Evolutionary conservation across 2,329 filamentous ascomycete genomes (phyloP).

Genomic region (Rhynchosporium agropyri): DNA sequence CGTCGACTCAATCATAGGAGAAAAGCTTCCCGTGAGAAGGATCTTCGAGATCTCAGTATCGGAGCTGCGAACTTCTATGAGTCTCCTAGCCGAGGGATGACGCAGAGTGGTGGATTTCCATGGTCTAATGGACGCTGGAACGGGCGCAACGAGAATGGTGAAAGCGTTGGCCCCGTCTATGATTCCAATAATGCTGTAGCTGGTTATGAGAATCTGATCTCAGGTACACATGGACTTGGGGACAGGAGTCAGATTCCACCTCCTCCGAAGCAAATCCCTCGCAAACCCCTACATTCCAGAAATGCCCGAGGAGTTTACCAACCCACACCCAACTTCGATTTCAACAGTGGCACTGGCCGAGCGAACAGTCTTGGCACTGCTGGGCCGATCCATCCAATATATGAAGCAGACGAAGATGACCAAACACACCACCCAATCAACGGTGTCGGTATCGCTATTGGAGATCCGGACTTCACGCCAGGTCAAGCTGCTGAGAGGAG

Average conservation of each 20-base stretch:
- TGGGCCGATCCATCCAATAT: slow-evolving; percentile 63
- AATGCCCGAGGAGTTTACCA: slow-evolving; percentile 44
- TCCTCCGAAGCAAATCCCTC: slow-evolving; percentile 38
- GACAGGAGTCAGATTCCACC: slow-evolving; percentile 24
- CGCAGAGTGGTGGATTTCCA: slow-evolving; percentile 32
- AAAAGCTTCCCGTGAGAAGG: slow-evolving; percentile 52
- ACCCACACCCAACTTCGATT: slow-evolving; percentile 49
- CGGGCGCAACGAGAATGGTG: slow-evolving; percentile 23
- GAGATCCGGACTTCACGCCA: slow-evolving; percentile 26
- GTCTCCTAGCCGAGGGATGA: slow-evolving; percentile 30
- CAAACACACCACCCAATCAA: slow-evolving; percentile 22
- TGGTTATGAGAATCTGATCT: slow-evolving; percentile 37
- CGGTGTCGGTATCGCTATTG: slow-evolving; percentile 34
- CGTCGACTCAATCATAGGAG: slow-evolving; percentile 48
- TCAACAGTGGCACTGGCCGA: slow-evolving; percentile 43
- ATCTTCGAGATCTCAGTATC: slow-evolving; percentile 55
- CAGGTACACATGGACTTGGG: slow-evolving; percentile 29
- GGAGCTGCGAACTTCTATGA: slow-evolving; percentile 32
- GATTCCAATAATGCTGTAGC: slow-evolving; percentile 37
- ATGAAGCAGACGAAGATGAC: slow-evolving; percentile 59
- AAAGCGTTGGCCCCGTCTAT: slow-evolving; percentile 21
- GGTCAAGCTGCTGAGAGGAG: slow-evolving; percentile 22
- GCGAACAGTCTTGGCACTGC: slow-evolving; percentile 50
- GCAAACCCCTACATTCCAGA: slow-evolving; percentile 45
- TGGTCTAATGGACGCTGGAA: slow-evolving; percentile 38